A percentile compares a stretch with the other conserved stretches of the same genome.
Evolutionary conservation across 139 green algal species (phyloP).

Genomic region (Eudorina sp.): DNA sequence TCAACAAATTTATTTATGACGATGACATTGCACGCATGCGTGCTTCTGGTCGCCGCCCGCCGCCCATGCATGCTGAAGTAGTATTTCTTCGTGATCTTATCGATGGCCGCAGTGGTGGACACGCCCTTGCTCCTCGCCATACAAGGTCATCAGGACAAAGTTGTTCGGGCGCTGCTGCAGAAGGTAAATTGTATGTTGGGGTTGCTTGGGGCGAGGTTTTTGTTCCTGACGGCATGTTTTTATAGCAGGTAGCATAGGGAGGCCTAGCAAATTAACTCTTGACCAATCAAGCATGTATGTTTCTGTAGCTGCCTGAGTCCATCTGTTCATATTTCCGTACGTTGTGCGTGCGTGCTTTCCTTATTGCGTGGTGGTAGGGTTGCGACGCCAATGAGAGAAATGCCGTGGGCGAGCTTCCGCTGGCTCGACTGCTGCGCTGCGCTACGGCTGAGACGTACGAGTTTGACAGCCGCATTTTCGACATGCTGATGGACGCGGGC

Average conservation of each 20-base stretch:
- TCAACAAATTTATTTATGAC: no score
- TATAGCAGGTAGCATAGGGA: no score
- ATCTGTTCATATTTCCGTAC: no score
- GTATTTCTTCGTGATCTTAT: not conserved
- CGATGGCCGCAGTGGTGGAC: conserved; percentile 20
- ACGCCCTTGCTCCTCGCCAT: conserved; percentile 48
- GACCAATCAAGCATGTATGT: no score
- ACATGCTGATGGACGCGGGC: conserved; percentile 26
- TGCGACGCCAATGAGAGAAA: conserved; percentile 47
- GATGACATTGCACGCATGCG: no score
- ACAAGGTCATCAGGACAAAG: conserved; percentile 32
- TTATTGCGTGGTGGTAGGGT: no score
- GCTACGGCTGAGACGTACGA: conserved; percentile 40
- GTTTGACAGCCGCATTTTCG: conserved; percentile 34
- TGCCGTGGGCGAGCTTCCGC: conserved; percentile 31
- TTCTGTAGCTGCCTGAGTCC: no score
- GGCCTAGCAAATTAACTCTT: no score
- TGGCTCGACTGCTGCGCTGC: conserved; percentile 28
- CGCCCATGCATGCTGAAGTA: not conserved
- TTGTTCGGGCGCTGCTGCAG: conserved; percentile 29
- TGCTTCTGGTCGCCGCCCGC: no score
- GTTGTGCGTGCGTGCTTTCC: no score
- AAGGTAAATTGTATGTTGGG: no score
- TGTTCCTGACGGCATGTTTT: not conserved
- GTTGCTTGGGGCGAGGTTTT: no score